Base-by-base conservation (phyloP, 371 early-diverging fungal genomes). In the Thermomucor indicae-seudaticae region DNA sequence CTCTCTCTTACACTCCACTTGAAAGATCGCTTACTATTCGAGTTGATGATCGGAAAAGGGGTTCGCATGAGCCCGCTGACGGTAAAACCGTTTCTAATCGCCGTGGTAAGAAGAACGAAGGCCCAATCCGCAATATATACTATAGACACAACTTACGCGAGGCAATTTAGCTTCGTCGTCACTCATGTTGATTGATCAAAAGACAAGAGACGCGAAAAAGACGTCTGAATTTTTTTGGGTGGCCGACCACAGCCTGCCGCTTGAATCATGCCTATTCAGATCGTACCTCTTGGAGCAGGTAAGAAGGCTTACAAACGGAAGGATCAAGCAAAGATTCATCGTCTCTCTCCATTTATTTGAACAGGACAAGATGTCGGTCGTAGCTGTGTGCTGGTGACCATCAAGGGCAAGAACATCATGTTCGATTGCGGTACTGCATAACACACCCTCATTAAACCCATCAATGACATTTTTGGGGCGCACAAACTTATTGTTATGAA, bases 1-100 rank as follows among this genome's bases (percentile, higher is more conserved):
- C 20, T 31, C 2, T 25, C 1, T 20, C 23, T 35, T 10, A 30
- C 7, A 1, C 0, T 2, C 16, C 29, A 41, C 6, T n/a, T n/a
- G 17, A 37, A 27, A 22, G 37, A 20, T 42, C n/a, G 14, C 80
- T 74, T 78, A 90, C 93, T 96, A 97, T 52, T 89, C 89, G 39
- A 98, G 80, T 20, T 87, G 79, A 65, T 96, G 95, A 68, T 98
- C 99, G 39, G 92, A 91, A 65, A 98, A 97, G 6, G 96, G 93
- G 65, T 99, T 99, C 53, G 95, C 92, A 73, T 99, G 99, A 19
- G 99, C 99, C 54, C 99, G 86, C 67, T 94, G 97, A 49, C 98
- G 80, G 63, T 87, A 96, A 64, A 80, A 88, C 52, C 89, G 81
- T 81, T 97, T 97, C 85, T 91, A 56, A 53, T 58, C 3, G 68